Conservation (phyloP, 106 monocot genomes). For the Phalaenopsis equestris region DNA sequence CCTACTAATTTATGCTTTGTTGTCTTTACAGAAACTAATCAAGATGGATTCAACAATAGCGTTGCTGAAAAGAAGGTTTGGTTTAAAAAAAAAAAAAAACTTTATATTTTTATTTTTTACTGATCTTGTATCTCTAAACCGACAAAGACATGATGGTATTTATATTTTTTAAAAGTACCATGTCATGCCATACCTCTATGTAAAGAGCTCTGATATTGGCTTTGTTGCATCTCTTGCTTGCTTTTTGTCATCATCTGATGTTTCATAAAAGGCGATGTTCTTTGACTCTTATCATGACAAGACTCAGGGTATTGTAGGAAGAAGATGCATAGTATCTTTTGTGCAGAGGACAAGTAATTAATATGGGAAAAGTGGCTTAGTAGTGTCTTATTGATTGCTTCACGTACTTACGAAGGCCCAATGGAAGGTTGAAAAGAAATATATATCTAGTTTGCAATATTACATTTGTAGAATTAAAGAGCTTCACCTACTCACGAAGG, state of each 20-base stretch:
- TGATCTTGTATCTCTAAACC: neutral
- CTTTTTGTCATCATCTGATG: neutral
- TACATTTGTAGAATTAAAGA: neutral
- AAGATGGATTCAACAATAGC: constrained; percentile 91
- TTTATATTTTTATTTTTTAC: neutral
- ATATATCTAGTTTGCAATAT: neutral
- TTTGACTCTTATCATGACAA: neutral
- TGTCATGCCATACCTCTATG: neutral
- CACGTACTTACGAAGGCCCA: neutral
- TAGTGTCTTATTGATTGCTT: neutral
- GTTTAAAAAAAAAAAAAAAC: neutral
- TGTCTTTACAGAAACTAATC: constrained; percentile 65
- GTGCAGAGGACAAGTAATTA: neutral
- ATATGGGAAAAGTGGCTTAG: neutral
- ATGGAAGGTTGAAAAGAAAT: neutral
- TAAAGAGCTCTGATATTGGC: neutral
- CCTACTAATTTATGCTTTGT: neutral
- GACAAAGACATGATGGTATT: neutral
- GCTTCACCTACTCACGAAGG: neutral
- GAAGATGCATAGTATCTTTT: neutral
- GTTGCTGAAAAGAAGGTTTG: constrained; percentile 81
- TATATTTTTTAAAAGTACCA: neutral
- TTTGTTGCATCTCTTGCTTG: neutral
- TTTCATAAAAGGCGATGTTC: neutral
- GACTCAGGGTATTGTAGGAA: neutral